Percentiles rank a stretch among this genome's conserved stretches.
phyloP scores from a whole-genome alignment of 2,329 filamentous ascomycete genomes.

The Apiospora sp. region DNA sequence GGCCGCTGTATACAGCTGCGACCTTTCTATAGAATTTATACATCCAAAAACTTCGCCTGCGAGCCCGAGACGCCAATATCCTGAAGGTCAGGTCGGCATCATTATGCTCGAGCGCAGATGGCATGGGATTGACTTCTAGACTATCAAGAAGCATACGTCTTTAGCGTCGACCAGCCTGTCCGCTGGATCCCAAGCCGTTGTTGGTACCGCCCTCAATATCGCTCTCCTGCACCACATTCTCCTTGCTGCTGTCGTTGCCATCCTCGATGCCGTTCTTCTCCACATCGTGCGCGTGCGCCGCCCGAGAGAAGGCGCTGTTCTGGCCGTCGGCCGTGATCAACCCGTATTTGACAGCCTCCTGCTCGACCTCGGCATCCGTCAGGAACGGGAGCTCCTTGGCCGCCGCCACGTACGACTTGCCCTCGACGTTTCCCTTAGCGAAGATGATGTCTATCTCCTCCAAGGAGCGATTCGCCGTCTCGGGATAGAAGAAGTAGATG shows the following conservation, averaged over 20 bases:
- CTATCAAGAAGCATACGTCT: too few species aligned
- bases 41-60: not conserved
- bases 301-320: constrained; percentile 12
- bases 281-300: not conserved
- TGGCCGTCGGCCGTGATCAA: constrained; percentile 27
- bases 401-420: constrained; percentile 68
- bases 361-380: constrained; percentile 58
- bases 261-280: constrained; percentile 25
- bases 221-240: constrained; percentile 19
- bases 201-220: not conserved
- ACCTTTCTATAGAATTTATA: not conserved
- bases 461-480: constrained; percentile 57
- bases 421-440: constrained; percentile 64
- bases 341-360: constrained; percentile 49
- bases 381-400: constrained; percentile 64
- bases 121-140: not conserved
- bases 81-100: not conserved
- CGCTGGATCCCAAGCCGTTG: not conserved
- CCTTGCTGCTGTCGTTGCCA: constrained; percentile 21
- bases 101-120: too few species aligned
- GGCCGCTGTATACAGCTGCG: not conserved
- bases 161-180: not conserved
- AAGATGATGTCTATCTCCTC: constrained; percentile 68
- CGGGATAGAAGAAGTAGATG: constrained; percentile 62
- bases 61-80: not conserved